These are phyloP conservation scores for Zancudomyces culisetae DNA, from an alignment of 371 early-diverging fungal species.

Conservation along the genomic window DNA sequence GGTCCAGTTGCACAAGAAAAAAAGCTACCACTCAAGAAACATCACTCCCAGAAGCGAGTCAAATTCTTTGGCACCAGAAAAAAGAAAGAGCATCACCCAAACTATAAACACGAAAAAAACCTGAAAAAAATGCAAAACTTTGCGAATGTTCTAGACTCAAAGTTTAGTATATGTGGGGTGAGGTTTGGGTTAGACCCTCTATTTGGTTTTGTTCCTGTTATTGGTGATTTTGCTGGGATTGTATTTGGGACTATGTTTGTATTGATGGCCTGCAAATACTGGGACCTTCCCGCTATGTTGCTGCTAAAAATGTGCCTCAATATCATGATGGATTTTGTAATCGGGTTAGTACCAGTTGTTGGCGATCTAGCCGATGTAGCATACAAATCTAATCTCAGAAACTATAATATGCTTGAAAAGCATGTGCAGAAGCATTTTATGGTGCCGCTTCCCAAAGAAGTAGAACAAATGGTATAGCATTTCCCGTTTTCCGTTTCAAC, in stretches of 20 bases:
- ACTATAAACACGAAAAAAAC: neutral
- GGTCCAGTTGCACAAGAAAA: too few relatives aligned
- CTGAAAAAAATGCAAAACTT: constrained; percentile 1
- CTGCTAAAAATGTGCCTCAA: constrained; percentile 16
- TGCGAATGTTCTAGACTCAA: constrained; percentile 10
- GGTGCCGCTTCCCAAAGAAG: too few relatives aligned
- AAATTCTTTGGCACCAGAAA: too few relatives aligned
- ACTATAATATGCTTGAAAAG: constrained; percentile 11
- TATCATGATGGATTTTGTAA: constrained; percentile 14
- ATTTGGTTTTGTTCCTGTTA: constrained; percentile 17
- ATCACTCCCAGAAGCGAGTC: too few relatives aligned
- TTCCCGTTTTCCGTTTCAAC: too few relatives aligned
- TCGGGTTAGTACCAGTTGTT: constrained; percentile 18
- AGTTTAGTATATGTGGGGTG: constrained; percentile 10
- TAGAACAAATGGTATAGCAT: constrained; percentile 21
- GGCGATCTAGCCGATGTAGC: constrained; percentile 18
- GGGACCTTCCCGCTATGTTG: constrained; percentile 10
- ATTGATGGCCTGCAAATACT: constrained; percentile 6
- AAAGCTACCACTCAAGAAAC: too few relatives aligned
- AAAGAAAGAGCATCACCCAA: too few relatives aligned
- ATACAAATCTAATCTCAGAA: constrained; percentile 22
- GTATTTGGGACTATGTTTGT: constrained; percentile 10
- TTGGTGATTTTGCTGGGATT: constrained; percentile 19
- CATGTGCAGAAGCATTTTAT: constrained; percentile 52
- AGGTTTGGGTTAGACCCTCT: constrained; percentile 19